Percentiles rank a stretch among this genome's conserved stretches.
Evolutionary conservation across 495 filamentous ascomycete species (phyloP).

Genomic region (Penicillium odoratum): DNA sequence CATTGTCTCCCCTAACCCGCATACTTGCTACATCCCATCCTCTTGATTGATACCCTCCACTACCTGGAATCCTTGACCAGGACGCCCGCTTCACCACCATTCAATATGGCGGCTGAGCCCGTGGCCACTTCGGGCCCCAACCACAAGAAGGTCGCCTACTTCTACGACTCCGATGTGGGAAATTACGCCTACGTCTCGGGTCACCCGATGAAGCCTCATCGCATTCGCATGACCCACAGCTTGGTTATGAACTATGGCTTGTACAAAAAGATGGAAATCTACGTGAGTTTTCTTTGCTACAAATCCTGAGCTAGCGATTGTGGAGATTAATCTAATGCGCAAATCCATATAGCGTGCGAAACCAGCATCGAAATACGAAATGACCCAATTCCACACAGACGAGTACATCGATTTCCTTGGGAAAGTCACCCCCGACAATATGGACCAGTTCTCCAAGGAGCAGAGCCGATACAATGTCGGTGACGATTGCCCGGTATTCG

Average conservation of each 20-base stretch:
- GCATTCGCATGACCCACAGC: slow-evolving; percentile 94
- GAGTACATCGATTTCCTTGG: slow-evolving; percentile 98
- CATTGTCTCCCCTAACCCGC: slow-evolving; percentile 16
- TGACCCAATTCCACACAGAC: slow-evolving; percentile 99
- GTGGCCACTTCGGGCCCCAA: slow-evolving; percentile 50
- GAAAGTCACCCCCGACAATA: slow-evolving; percentile 97
- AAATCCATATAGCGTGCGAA: slow-evolving; percentile 76
- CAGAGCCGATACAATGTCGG: slow-evolving; percentile 97
- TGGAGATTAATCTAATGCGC: slow-evolving; percentile 2
- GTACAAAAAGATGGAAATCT: slow-evolving; percentile 99
- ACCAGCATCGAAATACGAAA: slow-evolving; percentile 91
- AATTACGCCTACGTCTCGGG: slow-evolving; percentile 98
- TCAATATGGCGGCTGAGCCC: slow-evolving; percentile 46
- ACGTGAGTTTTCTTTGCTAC: slow-evolving; percentile 59
- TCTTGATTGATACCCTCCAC: slow-evolving; percentile 11
- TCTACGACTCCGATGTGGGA: slow-evolving; percentile 96
- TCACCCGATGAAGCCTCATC: slow-evolving; percentile 99
- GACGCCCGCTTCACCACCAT: slow-evolving; percentile 1
- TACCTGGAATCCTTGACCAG: background rate
- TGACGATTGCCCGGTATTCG: slow-evolving; percentile 97
- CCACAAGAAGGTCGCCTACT: slow-evolving; percentile 86
- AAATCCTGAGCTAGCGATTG: background rate
- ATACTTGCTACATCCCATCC: slow-evolving; percentile 15
- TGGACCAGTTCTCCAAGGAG: slow-evolving; percentile 90
- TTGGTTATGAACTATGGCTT: slow-evolving; percentile 98